Evolutionary conservation across 2,329 filamentous ascomycete species (phyloP).

Genomic region (Fusarium sp.): DNA sequence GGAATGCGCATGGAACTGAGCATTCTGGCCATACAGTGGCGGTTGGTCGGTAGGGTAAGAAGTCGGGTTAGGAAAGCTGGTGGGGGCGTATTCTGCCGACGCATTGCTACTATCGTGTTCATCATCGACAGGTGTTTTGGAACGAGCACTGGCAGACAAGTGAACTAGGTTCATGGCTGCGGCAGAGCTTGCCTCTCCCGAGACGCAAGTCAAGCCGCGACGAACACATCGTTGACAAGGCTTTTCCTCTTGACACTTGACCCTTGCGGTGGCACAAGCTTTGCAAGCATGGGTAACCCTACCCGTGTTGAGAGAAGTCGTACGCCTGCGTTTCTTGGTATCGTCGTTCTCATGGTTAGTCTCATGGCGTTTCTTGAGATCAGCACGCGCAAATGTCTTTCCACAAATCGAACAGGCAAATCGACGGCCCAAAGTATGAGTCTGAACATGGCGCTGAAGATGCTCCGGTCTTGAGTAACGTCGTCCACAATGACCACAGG

Average conservation of each 20-base stretch:
- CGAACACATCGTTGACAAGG: constrained; percentile 64
- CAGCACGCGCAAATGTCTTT: constrained; percentile 66
- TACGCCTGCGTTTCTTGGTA: constrained; percentile 60
- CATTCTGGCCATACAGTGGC: constrained; percentile 29
- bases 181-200: constrained; percentile 53
- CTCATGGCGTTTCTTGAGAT: constrained; percentile 65
- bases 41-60: constrained; percentile 24
- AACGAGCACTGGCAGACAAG: constrained; percentile 54
- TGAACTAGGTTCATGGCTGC: constrained; percentile 59
- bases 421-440: constrained; percentile 62
- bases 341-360: constrained; percentile 63
- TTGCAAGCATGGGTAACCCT: constrained; percentile 66
- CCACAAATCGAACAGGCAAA: constrained; percentile 63
- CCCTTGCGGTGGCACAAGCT: constrained; percentile 62
- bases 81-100: constrained; percentile 20
- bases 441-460: constrained; percentile 64
- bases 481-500: constrained; percentile 64
- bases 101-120: constrained; percentile 31
- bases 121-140: constrained; percentile 39
- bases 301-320: constrained; percentile 58
- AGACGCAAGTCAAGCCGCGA: constrained; percentile 59
- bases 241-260: constrained; percentile 67
- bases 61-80: constrained; percentile 9
- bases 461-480: constrained; percentile 66
- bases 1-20: constrained; percentile 26